Evolutionary conservation across 176 grass and related monocot species (phyloP).

Genomic region (Cymbopogon citratus): DNA sequence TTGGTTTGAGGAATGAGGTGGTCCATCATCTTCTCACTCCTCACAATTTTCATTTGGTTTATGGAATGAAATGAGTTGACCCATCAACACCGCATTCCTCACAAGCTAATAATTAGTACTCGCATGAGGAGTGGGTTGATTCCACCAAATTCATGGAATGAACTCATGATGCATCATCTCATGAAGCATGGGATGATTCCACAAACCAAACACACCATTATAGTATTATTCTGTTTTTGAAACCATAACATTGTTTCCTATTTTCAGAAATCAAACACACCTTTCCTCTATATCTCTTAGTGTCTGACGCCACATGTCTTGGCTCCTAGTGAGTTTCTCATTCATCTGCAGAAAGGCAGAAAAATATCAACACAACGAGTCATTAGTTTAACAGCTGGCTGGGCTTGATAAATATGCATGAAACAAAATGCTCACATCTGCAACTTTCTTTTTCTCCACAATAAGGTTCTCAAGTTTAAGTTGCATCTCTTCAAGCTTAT

Average conservation of each 20-base stretch:
- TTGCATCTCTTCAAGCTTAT: constrained; percentile 61
- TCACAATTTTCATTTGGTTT: no score
- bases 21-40: no score
- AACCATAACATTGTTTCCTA: neutral
- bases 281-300: constrained; percentile 79
- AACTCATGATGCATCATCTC: no score
- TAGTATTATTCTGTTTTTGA: neutral
- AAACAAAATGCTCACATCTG: constrained; percentile 54
- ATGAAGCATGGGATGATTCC: no score
- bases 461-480: constrained; percentile 59
- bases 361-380: neutral
- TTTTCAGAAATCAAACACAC: constrained; percentile 36
- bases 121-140: no score
- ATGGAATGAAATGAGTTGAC: no score
- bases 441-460: constrained; percentile 67
- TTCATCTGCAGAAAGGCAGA: constrained; percentile 47
- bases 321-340: constrained; percentile 60
- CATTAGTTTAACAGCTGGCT: neutral
- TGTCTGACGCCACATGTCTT: constrained; percentile 73
- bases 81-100: no score
- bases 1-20: no score
- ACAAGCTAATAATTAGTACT: no score
- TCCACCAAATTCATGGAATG: no score
- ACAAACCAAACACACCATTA: no score
- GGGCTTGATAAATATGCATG: neutral